Percentiles rank a stretch among this genome's conserved stretches.
These are phyloP conservation scores for Seiridium unicorne DNA, from an alignment of 2,329 filamentous ascomycete genomes.

Conservation along the genomic window DNA sequence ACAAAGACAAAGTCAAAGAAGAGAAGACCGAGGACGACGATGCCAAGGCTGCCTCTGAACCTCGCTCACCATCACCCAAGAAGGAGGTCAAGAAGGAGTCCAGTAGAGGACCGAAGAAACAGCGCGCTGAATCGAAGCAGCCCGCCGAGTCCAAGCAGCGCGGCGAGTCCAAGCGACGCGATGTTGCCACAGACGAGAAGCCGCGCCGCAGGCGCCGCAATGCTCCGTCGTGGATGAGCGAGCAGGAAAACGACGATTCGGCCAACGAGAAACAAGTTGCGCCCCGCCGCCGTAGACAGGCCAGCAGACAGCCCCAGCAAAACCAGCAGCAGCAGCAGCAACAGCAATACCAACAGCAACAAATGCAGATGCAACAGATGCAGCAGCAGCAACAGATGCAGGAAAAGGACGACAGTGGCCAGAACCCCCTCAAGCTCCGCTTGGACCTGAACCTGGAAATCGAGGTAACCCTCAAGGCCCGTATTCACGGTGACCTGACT, in stretches of 20 bases:
- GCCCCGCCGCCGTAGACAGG: conserved; percentile 17
- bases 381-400: conserved; percentile 29
- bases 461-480: conserved; percentile 82
- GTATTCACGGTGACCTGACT: conserved; percentile 81
- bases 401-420: conserved; percentile 36
- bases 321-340: conserved; percentile 24
- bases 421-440: conserved; percentile 68
- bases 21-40: conserved; percentile 13
- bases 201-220: conserved; percentile 19
- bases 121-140: neutral
- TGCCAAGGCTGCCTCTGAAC: conserved; percentile 14
- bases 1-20: conserved; percentile 6
- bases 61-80: conserved; percentile 34
- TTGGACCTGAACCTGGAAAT: conserved; percentile 81
- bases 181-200: conserved; percentile 24
- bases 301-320: conserved; percentile 13
- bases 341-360: conserved; percentile 18
- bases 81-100: conserved; percentile 32
- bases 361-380: conserved; percentile 15
- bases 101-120: conserved; percentile 15
- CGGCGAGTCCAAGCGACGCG: conserved; percentile 23
- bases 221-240: conserved; percentile 24
- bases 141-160: conserved; percentile 9
- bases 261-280: conserved; percentile 26
- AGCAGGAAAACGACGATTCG: conserved; percentile 16